Conservation (phyloP, 176 grass and related monocot genomes). For the Thalia dealbata region DNA sequence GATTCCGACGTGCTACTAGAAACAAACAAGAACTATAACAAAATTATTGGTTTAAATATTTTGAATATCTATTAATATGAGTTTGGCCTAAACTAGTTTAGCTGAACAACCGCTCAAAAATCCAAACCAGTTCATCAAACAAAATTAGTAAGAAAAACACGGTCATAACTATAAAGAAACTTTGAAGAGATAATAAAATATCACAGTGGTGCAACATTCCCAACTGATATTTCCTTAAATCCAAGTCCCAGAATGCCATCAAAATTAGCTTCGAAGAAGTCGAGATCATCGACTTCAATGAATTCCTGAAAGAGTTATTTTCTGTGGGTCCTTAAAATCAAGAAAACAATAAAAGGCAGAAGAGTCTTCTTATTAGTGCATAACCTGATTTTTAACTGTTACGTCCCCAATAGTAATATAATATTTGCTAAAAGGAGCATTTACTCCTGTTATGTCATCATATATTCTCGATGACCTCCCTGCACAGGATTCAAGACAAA, state of each 20-base stretch:
- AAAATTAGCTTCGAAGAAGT: slow-evolving; percentile 16
- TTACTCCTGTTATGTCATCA: slow-evolving; percentile 8
- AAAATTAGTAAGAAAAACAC: too few relatives aligned
- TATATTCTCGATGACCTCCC: not conserved
- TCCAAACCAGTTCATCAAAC: too few relatives aligned
- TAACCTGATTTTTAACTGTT: slow-evolving; percentile 10
- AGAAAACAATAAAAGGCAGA: not conserved
- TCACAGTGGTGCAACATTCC: slow-evolving; percentile 12
- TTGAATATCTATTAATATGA: too few relatives aligned
- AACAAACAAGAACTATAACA: too few relatives aligned
- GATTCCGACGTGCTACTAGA: too few relatives aligned
- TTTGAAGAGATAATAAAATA: not conserved
- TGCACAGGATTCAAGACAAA: not conserved
- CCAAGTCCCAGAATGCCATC: slow-evolving; percentile 19
- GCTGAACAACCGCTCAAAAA: too few relatives aligned
- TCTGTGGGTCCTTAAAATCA: not conserved
- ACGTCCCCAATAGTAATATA: slow-evolving; percentile 1
- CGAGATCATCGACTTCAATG: slow-evolving; percentile 11
- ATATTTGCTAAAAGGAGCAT: not conserved
- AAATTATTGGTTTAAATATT: too few relatives aligned
- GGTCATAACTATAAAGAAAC: not conserved
- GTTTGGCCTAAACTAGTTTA: too few relatives aligned
- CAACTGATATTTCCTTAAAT: slow-evolving; percentile 17
- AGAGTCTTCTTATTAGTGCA: not conserved
- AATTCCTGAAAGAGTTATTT: slow-evolving; percentile 4